phyloP scores from a whole-genome alignment of 208 protist genomes.

The Strigomonas culicis region DNA sequence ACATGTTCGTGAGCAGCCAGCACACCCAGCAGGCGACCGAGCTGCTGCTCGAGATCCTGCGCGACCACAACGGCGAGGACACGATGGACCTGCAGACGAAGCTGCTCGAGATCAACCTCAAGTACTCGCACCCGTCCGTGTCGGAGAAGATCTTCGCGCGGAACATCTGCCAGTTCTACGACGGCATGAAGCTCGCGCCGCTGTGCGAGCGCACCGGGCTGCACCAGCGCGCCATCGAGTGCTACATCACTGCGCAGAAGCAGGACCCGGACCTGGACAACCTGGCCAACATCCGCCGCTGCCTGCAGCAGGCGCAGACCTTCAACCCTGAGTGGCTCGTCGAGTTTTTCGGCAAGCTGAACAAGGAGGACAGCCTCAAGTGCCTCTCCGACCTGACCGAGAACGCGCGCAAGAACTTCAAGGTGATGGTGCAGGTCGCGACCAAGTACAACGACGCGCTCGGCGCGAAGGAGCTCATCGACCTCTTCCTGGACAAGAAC shows the following conservation, averaged over 20 bases:
- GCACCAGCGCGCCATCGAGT: constrained; percentile 97
- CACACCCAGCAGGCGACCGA: constrained; percentile 96
- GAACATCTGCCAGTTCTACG: constrained; percentile 97
- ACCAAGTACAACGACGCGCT: constrained; percentile 98
- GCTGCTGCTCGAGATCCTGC: constrained; percentile 98
- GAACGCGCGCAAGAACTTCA: constrained; percentile 96
- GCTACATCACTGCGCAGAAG: constrained; percentile 94
- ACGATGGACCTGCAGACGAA: constrained; percentile 98
- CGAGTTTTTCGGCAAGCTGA: constrained; percentile 96
- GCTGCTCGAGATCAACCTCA: constrained; percentile 99
- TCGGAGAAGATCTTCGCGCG: constrained; percentile 98
- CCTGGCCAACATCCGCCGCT: constrained; percentile 98
- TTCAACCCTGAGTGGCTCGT: constrained; percentile 96
- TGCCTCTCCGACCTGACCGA: constrained; percentile 96
- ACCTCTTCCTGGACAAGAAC: constrained; percentile 96
- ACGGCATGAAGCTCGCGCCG: constrained; percentile 93
- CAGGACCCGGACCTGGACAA: constrained; percentile 76
- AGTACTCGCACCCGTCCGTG: constrained; percentile 95
- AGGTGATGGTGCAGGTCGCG: constrained; percentile 98
- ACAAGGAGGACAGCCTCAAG: constrained; percentile 95
- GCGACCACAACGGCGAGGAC: constrained; percentile 86
- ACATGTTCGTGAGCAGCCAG: constrained; percentile 95
- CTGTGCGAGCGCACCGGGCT: constrained; percentile 99
- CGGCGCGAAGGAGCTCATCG: constrained; percentile 92
- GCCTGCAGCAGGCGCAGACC: constrained; percentile 93